A percentile compares a stretch with the other conserved stretches of the same genome.
Evolutionary conservation across 495 filamentous ascomycete species (phyloP).

Genomic region (Tuber magnatum): DNA sequence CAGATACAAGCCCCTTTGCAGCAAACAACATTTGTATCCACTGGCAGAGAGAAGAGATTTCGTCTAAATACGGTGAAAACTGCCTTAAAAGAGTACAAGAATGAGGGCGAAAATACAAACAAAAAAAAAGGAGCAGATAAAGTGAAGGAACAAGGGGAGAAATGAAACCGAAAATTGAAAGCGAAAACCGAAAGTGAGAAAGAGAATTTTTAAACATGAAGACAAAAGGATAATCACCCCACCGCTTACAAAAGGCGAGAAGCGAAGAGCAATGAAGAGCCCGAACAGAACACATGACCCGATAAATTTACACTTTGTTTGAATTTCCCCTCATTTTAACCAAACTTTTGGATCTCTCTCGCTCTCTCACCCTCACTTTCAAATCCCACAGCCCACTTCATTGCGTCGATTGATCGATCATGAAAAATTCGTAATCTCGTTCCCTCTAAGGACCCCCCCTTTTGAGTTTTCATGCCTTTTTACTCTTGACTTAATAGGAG

Average conservation of each 20-base stretch:
- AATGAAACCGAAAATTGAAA: not conserved
- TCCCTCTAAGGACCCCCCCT: not conserved
- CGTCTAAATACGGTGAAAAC: slow-evolving; percentile 30
- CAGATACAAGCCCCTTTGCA: not conserved
- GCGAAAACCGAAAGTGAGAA: not conserved
- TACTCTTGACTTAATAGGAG: slow-evolving; percentile 1
- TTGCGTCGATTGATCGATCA: not conserved
- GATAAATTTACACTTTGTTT: slow-evolving; percentile 4
- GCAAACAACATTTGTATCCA: not conserved
- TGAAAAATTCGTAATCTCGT: not conserved
- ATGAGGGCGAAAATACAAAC: slow-evolving; percentile 28
- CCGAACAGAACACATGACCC: not conserved
- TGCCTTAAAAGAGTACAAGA: slow-evolving; percentile 16
- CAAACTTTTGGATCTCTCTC: not conserved
- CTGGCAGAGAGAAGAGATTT: slow-evolving; percentile 31
- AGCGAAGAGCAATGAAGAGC: slow-evolving; percentile 3
- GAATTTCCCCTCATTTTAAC: not conserved
- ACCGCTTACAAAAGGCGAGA: not conserved
- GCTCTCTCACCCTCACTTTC: not conserved
- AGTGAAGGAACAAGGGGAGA: slow-evolving; percentile 22
- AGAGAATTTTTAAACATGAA: not conserved
- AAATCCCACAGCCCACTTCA: not conserved
- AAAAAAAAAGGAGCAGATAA: slow-evolving; percentile 26
- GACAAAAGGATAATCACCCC: not conserved
- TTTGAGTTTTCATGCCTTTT: not conserved